Percentiles rank a stretch among this genome's conserved stretches.
Conservation (phyloP, 2,329 filamentous ascomycete species). For the Epichloe hybrida region DNA sequence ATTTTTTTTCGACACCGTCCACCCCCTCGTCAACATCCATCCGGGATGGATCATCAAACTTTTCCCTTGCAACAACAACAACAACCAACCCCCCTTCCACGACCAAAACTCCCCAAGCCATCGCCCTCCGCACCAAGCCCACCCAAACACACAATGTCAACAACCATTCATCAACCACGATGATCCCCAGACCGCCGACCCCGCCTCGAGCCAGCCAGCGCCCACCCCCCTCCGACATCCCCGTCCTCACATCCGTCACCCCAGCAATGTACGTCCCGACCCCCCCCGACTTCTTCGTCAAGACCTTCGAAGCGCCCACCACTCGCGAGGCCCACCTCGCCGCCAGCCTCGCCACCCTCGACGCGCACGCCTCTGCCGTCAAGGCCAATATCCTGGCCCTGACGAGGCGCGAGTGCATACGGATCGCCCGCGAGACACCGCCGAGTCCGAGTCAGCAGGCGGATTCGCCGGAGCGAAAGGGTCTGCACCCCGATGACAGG, state of each 20-base stretch:
- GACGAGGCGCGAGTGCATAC: slow-evolving; percentile 18
- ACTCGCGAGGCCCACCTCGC: slow-evolving; percentile 9
- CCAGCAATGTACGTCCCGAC: slow-evolving; percentile 24
- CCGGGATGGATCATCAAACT: too few species aligned
- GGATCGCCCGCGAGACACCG: slow-evolving; percentile 11
- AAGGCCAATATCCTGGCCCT: slow-evolving; percentile 18
- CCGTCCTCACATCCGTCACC: slow-evolving; percentile 11
- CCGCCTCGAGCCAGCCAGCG: not conserved
- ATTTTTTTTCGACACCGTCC: too few species aligned
- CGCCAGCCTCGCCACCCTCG: slow-evolving; percentile 10
- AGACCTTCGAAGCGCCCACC: slow-evolving; percentile 7
- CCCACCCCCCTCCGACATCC: slow-evolving; percentile 2
- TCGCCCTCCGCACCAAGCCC: too few species aligned
- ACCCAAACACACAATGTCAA: too few species aligned
- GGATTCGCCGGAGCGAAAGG: not conserved
- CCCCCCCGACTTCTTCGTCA: slow-evolving; percentile 9
- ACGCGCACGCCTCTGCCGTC: slow-evolving; percentile 15
- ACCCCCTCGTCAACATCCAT: too few species aligned
- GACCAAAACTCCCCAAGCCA: too few species aligned
- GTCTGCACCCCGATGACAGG: not conserved
- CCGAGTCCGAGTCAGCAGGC: not conserved
- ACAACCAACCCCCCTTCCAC: too few species aligned
- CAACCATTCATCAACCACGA: too few species aligned
- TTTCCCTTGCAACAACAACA: too few species aligned
- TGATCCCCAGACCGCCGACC: not conserved